phyloP scores from a whole-genome alignment of 2,329 filamentous ascomycete species.

The Pyrenochaeta sp. region DNA sequence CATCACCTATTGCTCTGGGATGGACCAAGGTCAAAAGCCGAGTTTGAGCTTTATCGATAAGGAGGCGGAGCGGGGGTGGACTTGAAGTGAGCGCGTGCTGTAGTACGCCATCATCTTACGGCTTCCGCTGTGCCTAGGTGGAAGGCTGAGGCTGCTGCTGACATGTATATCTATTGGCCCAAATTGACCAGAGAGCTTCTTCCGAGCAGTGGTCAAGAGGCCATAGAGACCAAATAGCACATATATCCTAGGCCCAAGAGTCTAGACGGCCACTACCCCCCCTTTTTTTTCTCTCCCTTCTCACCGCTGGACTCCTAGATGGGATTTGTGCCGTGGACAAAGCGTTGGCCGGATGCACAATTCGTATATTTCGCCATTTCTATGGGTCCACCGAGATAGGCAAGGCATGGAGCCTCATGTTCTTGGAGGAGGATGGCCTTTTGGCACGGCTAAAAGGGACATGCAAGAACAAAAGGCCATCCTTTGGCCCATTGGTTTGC shows the following conservation, averaged over 20 bases:
- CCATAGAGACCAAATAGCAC: neutral
- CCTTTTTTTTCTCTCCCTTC: no score
- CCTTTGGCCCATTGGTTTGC: constrained; percentile 7
- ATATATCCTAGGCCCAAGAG: neutral
- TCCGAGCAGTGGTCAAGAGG: no score
- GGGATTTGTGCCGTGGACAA: neutral
- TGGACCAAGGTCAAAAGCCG: neutral
- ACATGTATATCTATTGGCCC: no score
- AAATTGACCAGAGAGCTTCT: no score
- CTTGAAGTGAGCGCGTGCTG: no score
- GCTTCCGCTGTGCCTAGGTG: no score
- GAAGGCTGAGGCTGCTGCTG: no score
- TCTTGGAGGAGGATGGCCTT: constrained; percentile 1
- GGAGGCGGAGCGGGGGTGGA: constrained; percentile 5
- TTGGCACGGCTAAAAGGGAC: constrained; percentile 17
- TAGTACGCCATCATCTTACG: constrained; percentile 21
- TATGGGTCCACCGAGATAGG: constrained; percentile 7
- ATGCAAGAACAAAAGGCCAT: constrained; percentile 5
- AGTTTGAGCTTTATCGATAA: constrained; percentile 22
- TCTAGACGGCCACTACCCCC: no score
- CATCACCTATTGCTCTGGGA: neutral
- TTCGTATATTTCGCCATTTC: no score
- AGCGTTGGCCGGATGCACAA: no score
- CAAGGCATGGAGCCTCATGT: constrained; percentile 11
- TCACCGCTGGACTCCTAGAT: neutral